Evolutionary conservation across 164 flowering plant genomes (phyloP).

Genomic region (Chimonanthus praecox): DNA sequence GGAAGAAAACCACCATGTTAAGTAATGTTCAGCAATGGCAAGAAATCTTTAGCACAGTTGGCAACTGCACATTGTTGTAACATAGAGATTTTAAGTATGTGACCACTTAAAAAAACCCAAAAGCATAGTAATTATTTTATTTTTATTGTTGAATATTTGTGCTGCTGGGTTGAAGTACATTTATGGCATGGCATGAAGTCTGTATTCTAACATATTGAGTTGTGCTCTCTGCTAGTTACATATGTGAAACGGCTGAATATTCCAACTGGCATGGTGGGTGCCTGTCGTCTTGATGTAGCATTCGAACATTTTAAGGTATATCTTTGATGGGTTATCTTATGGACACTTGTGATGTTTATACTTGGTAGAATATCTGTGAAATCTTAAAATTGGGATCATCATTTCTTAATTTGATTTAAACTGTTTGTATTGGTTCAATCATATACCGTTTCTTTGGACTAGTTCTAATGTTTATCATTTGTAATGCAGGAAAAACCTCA

Average conservation of each 20-base stretch:
- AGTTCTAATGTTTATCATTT: conserved; percentile 1
- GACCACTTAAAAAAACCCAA: too few species aligned
- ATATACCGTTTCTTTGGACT: conserved; percentile 1
- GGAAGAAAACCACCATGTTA: too few species aligned
- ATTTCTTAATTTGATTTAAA: neutral
- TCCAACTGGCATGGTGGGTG: conserved; percentile 95
- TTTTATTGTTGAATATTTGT: neutral
- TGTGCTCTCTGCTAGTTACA: conserved; percentile 40
- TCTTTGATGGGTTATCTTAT: neutral
- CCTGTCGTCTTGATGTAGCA: conserved; percentile 93
- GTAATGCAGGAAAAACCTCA: conserved; percentile 79
- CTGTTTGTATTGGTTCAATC: neutral
- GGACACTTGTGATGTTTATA: neutral
- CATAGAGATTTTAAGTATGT: too few species aligned
- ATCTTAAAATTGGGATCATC: neutral
- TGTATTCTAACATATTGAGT: conserved; percentile 11
- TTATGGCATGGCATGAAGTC: neutral
- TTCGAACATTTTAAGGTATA: conserved; percentile 94
- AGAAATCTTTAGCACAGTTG: too few species aligned
- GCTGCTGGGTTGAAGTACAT: neutral
- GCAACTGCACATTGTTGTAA: too few species aligned
- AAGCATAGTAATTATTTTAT: too few species aligned
- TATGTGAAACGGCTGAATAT: conserved; percentile 84
- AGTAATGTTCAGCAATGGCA: too few species aligned
- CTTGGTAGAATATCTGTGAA: neutral